These are phyloP conservation scores for Aspergillus affinis DNA, from an alignment of 495 filamentous ascomycete species.

Conservation along the genomic window DNA sequence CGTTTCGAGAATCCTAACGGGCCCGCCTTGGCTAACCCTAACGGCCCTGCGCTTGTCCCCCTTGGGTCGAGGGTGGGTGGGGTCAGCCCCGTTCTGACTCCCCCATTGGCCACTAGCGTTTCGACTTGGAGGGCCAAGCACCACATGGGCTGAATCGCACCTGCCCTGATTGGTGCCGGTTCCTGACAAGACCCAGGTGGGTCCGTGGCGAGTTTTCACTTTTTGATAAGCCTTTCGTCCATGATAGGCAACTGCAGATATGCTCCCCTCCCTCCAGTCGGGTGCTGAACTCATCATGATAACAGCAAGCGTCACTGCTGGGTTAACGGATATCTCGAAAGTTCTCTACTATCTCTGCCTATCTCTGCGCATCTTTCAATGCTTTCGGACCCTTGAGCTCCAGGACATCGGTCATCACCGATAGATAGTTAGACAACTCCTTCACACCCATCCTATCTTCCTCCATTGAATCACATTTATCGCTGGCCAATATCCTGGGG, in stretches of 20 bases:
- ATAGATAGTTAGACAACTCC: neutral
- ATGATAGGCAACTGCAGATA: neutral
- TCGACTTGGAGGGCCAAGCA: constrained; percentile 6
- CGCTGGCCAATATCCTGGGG: no score
- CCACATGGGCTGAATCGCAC: constrained; percentile 7
- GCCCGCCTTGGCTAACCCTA: constrained; percentile 7
- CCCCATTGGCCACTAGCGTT: constrained; percentile 1
- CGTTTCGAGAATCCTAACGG: constrained; percentile 13
- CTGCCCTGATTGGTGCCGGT: constrained; percentile 3
- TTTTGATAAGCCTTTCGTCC: neutral
- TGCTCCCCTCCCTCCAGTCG: no score
- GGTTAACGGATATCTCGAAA: no score
- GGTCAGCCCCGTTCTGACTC: neutral
- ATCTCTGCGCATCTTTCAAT: no score
- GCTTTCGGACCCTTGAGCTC: no score
- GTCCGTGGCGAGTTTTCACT: constrained; percentile 2
- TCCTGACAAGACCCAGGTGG: constrained; percentile 14
- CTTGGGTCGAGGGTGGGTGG: neutral
- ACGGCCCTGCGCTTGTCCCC: neutral
- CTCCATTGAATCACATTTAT: no score
- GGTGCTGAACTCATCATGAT: no score
- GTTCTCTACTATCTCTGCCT: no score
- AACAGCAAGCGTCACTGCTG: no score
- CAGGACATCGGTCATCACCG: neutral
- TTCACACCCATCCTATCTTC: no score